Evolutionary conservation across 768 basidiomycete species (phyloP).

Genomic region (Lanmaoa rubissima): DNA sequence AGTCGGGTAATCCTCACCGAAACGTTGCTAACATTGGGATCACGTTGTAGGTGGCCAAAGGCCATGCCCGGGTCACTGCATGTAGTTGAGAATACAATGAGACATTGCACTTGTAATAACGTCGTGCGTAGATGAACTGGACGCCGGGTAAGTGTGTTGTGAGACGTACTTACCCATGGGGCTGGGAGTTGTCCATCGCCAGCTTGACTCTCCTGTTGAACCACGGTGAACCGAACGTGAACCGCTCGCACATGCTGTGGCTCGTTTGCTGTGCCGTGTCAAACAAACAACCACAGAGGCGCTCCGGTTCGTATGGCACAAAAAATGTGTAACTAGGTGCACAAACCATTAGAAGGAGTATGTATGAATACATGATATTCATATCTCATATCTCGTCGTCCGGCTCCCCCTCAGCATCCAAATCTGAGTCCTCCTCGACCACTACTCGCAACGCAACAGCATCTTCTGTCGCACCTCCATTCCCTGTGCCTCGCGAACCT

Average conservation of each 20-base stretch:
- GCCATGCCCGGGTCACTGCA: constrained; percentile 58
- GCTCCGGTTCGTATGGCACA: constrained; percentile 22
- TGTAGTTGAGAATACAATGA: constrained; percentile 18
- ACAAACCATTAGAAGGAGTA: constrained; percentile 23
- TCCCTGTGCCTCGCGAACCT: not conserved
- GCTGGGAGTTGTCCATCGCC: constrained; percentile 33
- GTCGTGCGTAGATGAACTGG: not conserved
- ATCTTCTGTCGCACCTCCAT: constrained; percentile 5
- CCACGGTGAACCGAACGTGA: constrained; percentile 37
- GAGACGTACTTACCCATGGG: constrained; percentile 33
- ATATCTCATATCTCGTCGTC: constrained; percentile 49
- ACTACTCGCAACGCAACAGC: not conserved
- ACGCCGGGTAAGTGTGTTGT: not conserved
- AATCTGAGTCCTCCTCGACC: constrained; percentile 33
- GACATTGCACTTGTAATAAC: constrained; percentile 8
- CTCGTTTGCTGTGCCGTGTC: constrained; percentile 30
- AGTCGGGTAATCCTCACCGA: constrained; percentile 46
- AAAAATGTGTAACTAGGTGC: constrained; percentile 10
- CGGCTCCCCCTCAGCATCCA: constrained; percentile 43
- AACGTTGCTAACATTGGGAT: constrained; percentile 54
- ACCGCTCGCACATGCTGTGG: constrained; percentile 34
- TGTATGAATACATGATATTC: constrained; percentile 25
- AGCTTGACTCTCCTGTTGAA: constrained; percentile 27
- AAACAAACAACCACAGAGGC: constrained; percentile 24
- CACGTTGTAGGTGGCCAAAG: constrained; percentile 59